Evolutionary conservation across 1,139 yeast genomes (phyloP), one percentile per base, ranked within the genome.

Genomic region (Saccharomycopsis hybrid): DNA sequence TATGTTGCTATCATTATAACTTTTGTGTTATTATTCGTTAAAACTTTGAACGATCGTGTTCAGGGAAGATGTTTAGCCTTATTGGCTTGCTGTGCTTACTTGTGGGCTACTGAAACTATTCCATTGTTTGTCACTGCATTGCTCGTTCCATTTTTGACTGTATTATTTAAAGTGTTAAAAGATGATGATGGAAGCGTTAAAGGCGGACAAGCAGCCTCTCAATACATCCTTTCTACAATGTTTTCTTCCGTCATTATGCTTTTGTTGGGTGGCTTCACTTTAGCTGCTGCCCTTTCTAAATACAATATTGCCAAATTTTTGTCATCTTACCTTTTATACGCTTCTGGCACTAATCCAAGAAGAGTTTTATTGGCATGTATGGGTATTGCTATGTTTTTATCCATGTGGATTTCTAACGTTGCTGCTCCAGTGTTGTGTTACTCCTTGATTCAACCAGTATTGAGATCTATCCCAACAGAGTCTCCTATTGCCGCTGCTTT

Each of bases 351-450:
- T 3, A 81, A 83, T 56, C 97, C 97, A 11, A 74, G 83, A 37
- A 74, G 78, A 48, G 84, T 90, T 28, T 70, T 89, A 44, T 68
- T 89, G 46, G 78, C 94, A 5, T 81, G 86, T 56, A 88, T 90
- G 97, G 70, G 76, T 46, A 92, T 90, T 47, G 88, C 96, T 0
- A 72, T 89, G 44, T 80, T 90, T 60, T 79, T 86, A 46, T 82
- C 95, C 9, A 90, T 92, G 89, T 90, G 96, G 95, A 92, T 90
- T 47, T 85, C 95, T 18, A 90, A 90, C 63, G 97, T 90, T 42
- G 97, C 97, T 1, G 92, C 97, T 0, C 97, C 97, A 0, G 97
- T 90, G 2, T 73, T 90, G 53, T 85, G 95, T 67, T 88, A 77
- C 63, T 87, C 96, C 1, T 84, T 90, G 57, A 84, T 92, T 52